Evolutionary conservation across 305 asterid species (phyloP).

Genomic region (Fraxinus platypoda): DNA sequence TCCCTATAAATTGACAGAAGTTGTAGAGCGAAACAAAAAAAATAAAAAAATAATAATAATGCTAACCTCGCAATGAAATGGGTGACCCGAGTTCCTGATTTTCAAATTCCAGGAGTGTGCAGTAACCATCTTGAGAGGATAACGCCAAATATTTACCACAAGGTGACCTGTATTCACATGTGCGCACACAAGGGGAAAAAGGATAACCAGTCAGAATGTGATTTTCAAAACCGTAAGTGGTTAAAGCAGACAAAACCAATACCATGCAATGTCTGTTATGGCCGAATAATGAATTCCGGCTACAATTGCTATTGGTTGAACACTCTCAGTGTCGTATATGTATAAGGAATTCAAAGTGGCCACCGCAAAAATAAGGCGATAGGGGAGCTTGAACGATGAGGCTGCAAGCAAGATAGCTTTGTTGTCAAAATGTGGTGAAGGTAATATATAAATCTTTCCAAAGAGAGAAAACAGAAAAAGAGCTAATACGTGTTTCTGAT

Average conservation of each 20-base stretch:
- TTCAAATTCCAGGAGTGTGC: conserved; percentile 86
- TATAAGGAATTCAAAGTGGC: conserved; percentile 88
- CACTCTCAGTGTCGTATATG: conserved; percentile 81
- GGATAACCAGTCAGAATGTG: not conserved
- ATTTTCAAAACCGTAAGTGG: not conserved
- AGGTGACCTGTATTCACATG: conserved; percentile 57
- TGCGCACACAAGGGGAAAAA: not conserved
- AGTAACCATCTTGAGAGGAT: conserved; percentile 95
- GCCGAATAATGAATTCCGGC: conserved; percentile 95
- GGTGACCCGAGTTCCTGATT: conserved; percentile 71
- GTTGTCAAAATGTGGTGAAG: conserved; percentile 21
- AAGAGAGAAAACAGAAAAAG: conserved; percentile 17
- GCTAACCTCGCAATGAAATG: conserved; percentile 49
- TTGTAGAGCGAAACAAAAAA: not conserved
- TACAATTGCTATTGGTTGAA: conserved; percentile 70
- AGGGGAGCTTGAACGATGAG: conserved; percentile 71
- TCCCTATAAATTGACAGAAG: not conserved
- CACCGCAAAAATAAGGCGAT: conserved; percentile 89
- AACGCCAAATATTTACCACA: conserved; percentile 64
- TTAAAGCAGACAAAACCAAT: conserved; percentile 14
- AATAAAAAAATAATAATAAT: not conserved
- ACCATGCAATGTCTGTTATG: conserved; percentile 92
- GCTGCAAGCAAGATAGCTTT: conserved; percentile 44
- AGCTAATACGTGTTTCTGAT: conserved; percentile 51
- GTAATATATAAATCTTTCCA: not conserved